Conservation (phyloP, 345 rosid genomes). For the Brassica cretica region DNA sequence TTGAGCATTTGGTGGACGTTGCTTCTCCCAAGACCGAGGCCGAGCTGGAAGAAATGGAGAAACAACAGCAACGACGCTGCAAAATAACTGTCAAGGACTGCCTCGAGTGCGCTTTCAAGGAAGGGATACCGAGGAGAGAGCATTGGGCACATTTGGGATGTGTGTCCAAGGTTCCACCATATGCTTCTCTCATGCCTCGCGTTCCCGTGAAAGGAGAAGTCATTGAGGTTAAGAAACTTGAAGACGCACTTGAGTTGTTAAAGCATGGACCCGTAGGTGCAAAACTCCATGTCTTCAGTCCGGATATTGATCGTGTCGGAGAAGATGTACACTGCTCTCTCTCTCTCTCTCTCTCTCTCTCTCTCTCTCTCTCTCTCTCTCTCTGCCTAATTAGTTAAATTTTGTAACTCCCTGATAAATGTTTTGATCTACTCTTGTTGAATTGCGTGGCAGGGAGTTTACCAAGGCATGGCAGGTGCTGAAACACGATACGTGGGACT, state of each 20-base stretch:
- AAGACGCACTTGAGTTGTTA: not conserved
- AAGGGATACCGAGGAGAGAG: not conserved
- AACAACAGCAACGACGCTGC: not conserved
- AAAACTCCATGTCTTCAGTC: too few species aligned
- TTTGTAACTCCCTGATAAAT: too few species aligned
- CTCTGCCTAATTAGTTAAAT: too few species aligned
- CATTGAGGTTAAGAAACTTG: not conserved
- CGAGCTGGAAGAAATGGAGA: not conserved
- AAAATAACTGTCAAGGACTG: slow-evolving; percentile 24
- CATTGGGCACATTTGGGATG: slow-evolving; percentile 26
- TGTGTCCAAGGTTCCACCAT: not conserved
- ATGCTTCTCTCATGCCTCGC: slow-evolving; percentile 3
- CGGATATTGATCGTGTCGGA: too few species aligned
- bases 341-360: too few species aligned
- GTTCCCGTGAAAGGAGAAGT: slow-evolving; percentile 24
- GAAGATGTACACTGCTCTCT: too few species aligned
- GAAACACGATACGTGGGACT: too few species aligned
- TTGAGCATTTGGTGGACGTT: slow-evolving; percentile 9
- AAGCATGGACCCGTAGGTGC: not conserved
- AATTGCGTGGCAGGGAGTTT: too few species aligned
- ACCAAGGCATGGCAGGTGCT: too few species aligned
- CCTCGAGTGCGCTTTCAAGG: not conserved
- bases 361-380: too few species aligned
- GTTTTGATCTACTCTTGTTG: too few species aligned
- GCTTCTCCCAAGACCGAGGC: not conserved